Conservation (phyloP, 2,329 filamentous ascomycete species). For the Cladobotryum mycophilum region DNA sequence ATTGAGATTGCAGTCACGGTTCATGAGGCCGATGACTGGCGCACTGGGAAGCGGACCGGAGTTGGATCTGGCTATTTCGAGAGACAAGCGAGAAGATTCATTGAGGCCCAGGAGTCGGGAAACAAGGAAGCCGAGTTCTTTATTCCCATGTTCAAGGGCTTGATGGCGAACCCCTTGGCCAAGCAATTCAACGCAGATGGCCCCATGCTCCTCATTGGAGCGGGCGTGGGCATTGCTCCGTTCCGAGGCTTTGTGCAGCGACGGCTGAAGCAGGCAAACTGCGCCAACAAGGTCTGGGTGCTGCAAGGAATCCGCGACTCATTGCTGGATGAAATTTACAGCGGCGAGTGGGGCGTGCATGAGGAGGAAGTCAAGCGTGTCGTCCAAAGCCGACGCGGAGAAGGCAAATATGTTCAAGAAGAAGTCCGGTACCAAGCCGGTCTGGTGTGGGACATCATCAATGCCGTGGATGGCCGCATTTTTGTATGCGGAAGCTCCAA, state of each 20-base stretch:
- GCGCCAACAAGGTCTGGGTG: conserved; percentile 97
- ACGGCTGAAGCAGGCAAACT: conserved; percentile 86
- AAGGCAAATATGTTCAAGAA: conserved; percentile 91
- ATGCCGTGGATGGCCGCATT: conserved; percentile 87
- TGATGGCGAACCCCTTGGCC: conserved; percentile 95
- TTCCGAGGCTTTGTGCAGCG: conserved; percentile 98
- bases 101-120: conserved; percentile 60
- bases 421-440: conserved; percentile 88
- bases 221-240: conserved; percentile 91
- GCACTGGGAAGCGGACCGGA: conserved; percentile 64
- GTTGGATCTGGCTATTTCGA: conserved; percentile 93
- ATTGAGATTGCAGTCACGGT: conserved; percentile 97
- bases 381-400: conserved; percentile 67
- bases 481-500: conserved; percentile 95
- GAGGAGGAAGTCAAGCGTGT: conserved; percentile 81
- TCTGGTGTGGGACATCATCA: conserved; percentile 97
- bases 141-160: conserved; percentile 94
- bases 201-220: conserved; percentile 95
- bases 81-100: conserved; percentile 67
- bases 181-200: conserved; percentile 88
- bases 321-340: conserved; percentile 91
- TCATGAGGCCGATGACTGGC: conserved; percentile 80
- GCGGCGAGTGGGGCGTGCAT: conserved; percentile 90
- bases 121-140: conserved; percentile 51
- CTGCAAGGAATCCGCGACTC: conserved; percentile 92